Evolutionary conservation across 805 yeast species (phyloP).

Genomic region (Starmerella apis): DNA sequence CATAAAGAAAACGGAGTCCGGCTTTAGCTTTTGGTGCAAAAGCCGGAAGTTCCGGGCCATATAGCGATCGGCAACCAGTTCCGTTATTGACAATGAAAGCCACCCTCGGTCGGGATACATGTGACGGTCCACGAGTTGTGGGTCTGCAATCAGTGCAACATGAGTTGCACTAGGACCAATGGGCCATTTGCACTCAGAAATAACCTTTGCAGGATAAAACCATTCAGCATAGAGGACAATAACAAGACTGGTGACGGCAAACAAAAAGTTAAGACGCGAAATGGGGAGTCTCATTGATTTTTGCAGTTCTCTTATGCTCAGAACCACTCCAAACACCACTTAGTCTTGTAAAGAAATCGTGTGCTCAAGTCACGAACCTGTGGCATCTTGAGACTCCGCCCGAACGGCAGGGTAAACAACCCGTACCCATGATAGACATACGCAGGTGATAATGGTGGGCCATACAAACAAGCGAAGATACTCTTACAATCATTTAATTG

Average conservation of each 20-base stretch:
- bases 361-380: neutral
- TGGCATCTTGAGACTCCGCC: neutral
- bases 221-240: conserved; percentile 48
- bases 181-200: conserved; percentile 49
- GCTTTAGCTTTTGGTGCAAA: conserved; percentile 49
- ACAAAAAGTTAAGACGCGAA: neutral
- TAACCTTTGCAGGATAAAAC: conserved; percentile 37
- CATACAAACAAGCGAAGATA: too few relatives aligned
- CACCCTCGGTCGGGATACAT: conserved; percentile 69
- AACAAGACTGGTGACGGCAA: conserved; percentile 32
- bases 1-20: conserved; percentile 65
- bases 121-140: conserved; percentile 81
- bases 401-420: neutral
- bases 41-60: conserved; percentile 63
- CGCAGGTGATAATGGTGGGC: too few relatives aligned
- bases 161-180: conserved; percentile 17
- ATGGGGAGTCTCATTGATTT: conserved; percentile 8
- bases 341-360: too few relatives aligned
- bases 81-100: conserved; percentile 44
- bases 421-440: too few relatives aligned
- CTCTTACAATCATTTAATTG: too few relatives aligned
- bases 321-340: neutral
- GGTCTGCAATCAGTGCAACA: conserved; percentile 73
- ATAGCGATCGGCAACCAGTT: conserved; percentile 61
- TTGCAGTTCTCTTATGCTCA: neutral